Evolutionary conservation across 139 green algal species (phyloP), one percentile per base, ranked within the genome.

Genomic region (Auxenochlorella protothecoides): DNA sequence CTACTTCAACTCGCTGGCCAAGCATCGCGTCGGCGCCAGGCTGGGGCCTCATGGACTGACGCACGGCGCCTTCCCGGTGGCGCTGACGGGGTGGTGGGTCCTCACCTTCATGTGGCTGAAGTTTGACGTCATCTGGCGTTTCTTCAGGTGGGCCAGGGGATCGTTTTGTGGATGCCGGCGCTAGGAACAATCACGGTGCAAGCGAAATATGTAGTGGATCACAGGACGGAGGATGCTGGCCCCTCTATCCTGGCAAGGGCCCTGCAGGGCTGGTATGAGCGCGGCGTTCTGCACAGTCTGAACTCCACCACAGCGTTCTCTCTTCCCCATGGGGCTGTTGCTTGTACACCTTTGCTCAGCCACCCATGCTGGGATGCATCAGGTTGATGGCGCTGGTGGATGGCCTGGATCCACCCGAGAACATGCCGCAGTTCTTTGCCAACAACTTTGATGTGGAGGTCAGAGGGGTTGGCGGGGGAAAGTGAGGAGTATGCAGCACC

Each of bases 91-190:
- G 6, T 96, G 87, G 69, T 96, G 88, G 87, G 85, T 94, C 13
- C 81, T 98, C 6, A 83, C 91, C 55, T 92, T 97, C 72, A 93
- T 97, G 85, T 98, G 93, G 93, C 84, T 97, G 44, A 98, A 98
- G 80, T 94, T 94, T 68, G 70, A 79, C 2, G 79, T 86, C 10
- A 88, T 92, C n/a, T 94, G 89, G 89, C 76, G 89, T 15, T 89
- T 91, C 68, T 92, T 93, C 74, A 78, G 80, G 44, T 55, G 61
- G 3, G 72, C 55, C 3, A n/a, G n/a, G 5, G 3, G 9, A 15
- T 62, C 10, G 57, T 62, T 62, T 2, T 11, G 57, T 10, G 9
- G 57, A 44, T 44, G 27, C 27, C 27, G 27, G 27, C 27, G 27
- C 27, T 44, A 44, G 27, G 27, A 44, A 44, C 27, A 44, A 44